Evolutionary conservation across 345 rosid species (phyloP), one percentile per base, ranked within the genome.

Genomic region (Sisymbrium altissimum): DNA sequence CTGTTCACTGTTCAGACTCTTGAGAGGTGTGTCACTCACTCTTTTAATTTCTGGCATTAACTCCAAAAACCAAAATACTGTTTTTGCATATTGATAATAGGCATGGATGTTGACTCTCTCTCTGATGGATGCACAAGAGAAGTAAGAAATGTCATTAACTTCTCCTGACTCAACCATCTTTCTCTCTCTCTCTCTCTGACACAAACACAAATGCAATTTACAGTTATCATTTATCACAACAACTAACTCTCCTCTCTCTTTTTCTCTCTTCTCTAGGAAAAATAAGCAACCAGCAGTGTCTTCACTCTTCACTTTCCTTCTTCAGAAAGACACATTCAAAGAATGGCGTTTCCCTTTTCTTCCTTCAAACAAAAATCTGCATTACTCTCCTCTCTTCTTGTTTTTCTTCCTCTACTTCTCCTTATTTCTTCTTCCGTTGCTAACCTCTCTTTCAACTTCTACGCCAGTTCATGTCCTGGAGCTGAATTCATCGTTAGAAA

Each of bases 391-490:
- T 25, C 4, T 32, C 49, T 75, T 30, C 63, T 81, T 38, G 8
- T 75, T 38, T 35, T 80, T 67, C 49, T 75, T 50, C 49, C 41
- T 58, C 56, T 67, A 32, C 64, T 71, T 40, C 45, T 72, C 45
- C 64, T 72, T 46, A 66, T 64, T 53, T 64, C 72, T 21, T 71
- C 78, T 73, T 75, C 83, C 29, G 44, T 29, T 6, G 86, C 84
- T 15, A 38, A 76, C 11, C 85, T 89, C 18, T 78, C 88, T 68
- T 88, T 84, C 77, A 84, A 87, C 72, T 93, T 90, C 84, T 93
- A 93, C 69, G 84, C 76, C 13, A 53, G 80, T 64, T 86, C 97
- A 13, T 90, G 98, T 70, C 98, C 98, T 0, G 11, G 80, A 55
- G 92, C 89, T 14, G 96, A 93, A 56, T 57, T 87, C 62, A 75